phyloP scores from a whole-genome alignment of 179 eudicot genomes.

The Camellia oleifera region DNA sequence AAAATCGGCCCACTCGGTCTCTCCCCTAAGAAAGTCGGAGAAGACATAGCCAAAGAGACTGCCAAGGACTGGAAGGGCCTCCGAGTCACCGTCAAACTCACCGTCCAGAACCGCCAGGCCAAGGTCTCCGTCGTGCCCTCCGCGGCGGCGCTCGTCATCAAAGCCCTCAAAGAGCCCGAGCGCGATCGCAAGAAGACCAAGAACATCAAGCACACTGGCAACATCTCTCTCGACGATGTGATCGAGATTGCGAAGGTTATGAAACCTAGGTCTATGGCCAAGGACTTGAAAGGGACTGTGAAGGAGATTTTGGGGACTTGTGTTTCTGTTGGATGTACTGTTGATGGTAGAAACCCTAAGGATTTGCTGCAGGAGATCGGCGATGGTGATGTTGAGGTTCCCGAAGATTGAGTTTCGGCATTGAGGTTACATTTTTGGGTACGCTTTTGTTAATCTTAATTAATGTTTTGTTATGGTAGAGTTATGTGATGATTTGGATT shows the following conservation, averaged over 20 bases:
- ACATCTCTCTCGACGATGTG: constrained; percentile 50
- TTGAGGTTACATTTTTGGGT: background rate
- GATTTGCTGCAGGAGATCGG: constrained; percentile 50
- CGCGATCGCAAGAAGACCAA: constrained; percentile 55
- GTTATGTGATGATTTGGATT: background rate
- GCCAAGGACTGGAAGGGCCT: constrained; percentile 64
- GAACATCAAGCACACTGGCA: constrained; percentile 54
- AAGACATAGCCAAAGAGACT: constrained; percentile 60
- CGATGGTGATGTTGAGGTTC: constrained; percentile 51
- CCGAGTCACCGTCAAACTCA: constrained; percentile 53
- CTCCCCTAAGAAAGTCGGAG: constrained; percentile 59
- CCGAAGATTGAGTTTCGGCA: constrained; percentile 24
- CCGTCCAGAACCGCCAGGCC: constrained; percentile 61
- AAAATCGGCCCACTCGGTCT: constrained; percentile 58
- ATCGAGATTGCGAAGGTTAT: constrained; percentile 49
- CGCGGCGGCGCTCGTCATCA: constrained; percentile 54
- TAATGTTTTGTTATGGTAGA: background rate
- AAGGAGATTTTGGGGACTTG: constrained; percentile 60
- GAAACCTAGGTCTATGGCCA: constrained; percentile 51
- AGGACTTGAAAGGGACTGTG: constrained; percentile 42
- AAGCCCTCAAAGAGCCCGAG: constrained; percentile 55
- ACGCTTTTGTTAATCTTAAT: background rate
- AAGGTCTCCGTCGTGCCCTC: constrained; percentile 60
- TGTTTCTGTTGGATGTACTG: constrained; percentile 54
- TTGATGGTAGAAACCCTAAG: constrained; percentile 53